Evolutionary conservation across 345 rosid species (phyloP).

Genomic region (Moricandia moricandioides): DNA sequence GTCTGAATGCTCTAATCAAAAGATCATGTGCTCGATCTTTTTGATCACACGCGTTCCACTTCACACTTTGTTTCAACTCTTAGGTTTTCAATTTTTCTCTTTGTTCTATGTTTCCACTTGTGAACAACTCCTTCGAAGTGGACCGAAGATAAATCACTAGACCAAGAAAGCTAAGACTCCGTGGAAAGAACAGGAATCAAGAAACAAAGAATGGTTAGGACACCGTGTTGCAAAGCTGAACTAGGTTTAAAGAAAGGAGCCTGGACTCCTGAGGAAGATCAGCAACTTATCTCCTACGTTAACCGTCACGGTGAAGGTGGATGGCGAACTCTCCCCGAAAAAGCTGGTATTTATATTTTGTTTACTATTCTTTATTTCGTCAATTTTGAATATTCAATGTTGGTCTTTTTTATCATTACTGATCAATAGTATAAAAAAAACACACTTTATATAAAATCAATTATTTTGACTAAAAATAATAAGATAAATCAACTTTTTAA

Average conservation of each 20-base stretch:
- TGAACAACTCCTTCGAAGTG: neutral
- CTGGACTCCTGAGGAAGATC: conserved; percentile 55
- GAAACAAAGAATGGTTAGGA: conserved; percentile 40
- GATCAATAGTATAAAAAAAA: neutral
- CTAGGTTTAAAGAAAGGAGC: conserved; percentile 48
- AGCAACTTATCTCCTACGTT: conserved; percentile 42
- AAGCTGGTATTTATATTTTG: conserved; percentile 40
- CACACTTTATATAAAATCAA: neutral
- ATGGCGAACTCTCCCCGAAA: conserved; percentile 51
- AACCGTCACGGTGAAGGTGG: conserved; percentile 49
- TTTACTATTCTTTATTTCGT: neutral
- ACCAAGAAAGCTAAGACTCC: neutral
- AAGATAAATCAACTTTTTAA: neutral
- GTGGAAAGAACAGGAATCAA: neutral
- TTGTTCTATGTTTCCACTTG: conserved; percentile 17
- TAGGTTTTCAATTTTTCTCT: neutral
- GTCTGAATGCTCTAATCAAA: conserved; percentile 33
- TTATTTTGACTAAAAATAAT: neutral
- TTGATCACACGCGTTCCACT: conserved; percentile 6
- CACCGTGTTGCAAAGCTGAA: conserved; percentile 32
- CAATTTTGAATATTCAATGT: conserved; percentile 10
- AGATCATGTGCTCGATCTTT: conserved; percentile 40
- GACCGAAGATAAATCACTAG: neutral
- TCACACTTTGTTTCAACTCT: conserved; percentile 28
- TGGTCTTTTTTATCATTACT: neutral